Base-by-base conservation (phyloP, 805 yeast species). In the Candida awuae region DNA sequence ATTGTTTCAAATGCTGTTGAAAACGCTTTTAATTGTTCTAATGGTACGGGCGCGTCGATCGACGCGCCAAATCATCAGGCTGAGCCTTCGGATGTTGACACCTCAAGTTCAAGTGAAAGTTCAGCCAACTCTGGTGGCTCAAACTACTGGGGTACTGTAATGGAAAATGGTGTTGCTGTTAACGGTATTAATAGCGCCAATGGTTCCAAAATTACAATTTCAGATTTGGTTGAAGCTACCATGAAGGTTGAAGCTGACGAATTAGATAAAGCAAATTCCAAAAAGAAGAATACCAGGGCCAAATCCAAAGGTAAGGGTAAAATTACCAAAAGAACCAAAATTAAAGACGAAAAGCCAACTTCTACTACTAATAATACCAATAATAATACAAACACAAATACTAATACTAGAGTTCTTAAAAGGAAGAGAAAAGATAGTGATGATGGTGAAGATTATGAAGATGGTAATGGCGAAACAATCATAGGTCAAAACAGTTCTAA, bases 221-320 rank as follows among this genome's bases (percentile, higher is more conserved):
- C 35, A 8, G 40, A 37, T 22, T 31, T 37, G 17, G 40, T 37
- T 8, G 31, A 37, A 16, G 40, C 40, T 3, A 37, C 40, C 6
- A 30, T 37, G 12, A 37, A 37, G 13, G 27, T 37, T 16, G 40
- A 37, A 29, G 27, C 30, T 13, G 31, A 31, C 14, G 40, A 37
- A 26, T 16, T 12, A 6, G 25, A 19, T 13, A 22, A 26, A 19
- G 9, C 19, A 16, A 16, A 29, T 8, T 12, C 8, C n/a, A 16
- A 13, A 35, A 17, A n/a, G 18, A 19, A 23, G n/a, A 14, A 19
- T 3, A 18, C 17, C 13, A 18, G 14, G 25, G 16, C 14, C 7
- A 28, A 20, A 20, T 19, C 26, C 9, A 34, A 25, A n/a, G 5
- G 18, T 20, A 19, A 34, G 21, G 6, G 16, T 14, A 34, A 18